These are phyloP conservation scores for Boletellus ananas DNA, from an alignment of 768 basidiomycete genomes.

Conservation along the genomic window DNA sequence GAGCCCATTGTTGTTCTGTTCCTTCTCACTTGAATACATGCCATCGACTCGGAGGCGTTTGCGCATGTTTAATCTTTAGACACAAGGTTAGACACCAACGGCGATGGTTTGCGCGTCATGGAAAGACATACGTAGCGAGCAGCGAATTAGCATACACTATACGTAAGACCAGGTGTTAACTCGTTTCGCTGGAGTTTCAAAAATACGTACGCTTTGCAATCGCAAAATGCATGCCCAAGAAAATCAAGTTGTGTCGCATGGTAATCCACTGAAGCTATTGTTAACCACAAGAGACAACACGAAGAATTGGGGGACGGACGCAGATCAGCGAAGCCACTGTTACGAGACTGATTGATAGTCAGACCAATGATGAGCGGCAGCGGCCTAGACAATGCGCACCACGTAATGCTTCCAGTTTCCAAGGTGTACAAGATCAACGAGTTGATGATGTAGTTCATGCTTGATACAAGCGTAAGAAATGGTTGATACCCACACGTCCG, in stretches of 20 bases:
- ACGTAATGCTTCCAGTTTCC: slow-evolving; percentile 50
- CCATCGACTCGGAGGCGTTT: slow-evolving; percentile 28
- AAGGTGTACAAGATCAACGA: slow-evolving; percentile 48
- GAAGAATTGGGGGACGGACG: slow-evolving; percentile 12
- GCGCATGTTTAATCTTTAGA: slow-evolving; percentile 28
- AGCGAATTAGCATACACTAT: slow-evolving; percentile 33
- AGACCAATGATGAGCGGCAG: accelerated
- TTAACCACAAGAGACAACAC: not conserved
- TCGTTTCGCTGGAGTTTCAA: not conserved
- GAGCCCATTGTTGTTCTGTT: slow-evolving; percentile 8
- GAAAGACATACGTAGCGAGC: slow-evolving; percentile 29
- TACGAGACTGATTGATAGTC: slow-evolving; percentile 23
- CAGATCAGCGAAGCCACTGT: slow-evolving; percentile 33
- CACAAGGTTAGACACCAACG: not conserved
- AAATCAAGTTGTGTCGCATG: slow-evolving; percentile 35
- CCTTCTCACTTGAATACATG: slow-evolving; percentile 26
- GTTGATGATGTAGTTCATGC: slow-evolving; percentile 49
- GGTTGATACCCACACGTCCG: not conserved
- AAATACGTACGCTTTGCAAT: slow-evolving; percentile 29
- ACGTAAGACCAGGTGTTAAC: not conserved
- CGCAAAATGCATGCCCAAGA: slow-evolving; percentile 35
- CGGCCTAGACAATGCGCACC: slow-evolving; percentile 18
- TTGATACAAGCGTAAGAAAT: slow-evolving; percentile 12
- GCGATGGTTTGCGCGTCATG: not conserved
- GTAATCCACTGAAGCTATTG: slow-evolving; percentile 21